Evolutionary conservation across 2,329 filamentous ascomycete genomes (phyloP).

Genomic region (Cryoendolithus antarcticus): DNA sequence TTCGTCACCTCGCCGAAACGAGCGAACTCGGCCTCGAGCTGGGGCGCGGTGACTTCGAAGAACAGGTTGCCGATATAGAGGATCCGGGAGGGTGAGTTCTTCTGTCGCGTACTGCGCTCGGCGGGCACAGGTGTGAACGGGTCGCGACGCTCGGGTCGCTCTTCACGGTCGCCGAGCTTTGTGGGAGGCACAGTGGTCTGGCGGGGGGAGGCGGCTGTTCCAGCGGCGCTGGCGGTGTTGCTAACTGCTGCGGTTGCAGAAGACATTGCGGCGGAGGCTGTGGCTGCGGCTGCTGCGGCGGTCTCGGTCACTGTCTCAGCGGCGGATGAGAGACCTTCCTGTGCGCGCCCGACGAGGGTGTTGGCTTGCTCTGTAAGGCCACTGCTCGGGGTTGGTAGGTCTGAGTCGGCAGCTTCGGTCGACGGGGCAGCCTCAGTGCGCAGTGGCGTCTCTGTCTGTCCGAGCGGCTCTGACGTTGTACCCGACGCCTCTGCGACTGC

Average conservation of each 20-base stretch:
- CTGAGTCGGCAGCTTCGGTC: conserved; percentile 6
- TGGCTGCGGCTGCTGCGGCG: conserved; percentile 18
- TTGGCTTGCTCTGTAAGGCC: conserved; percentile 1
- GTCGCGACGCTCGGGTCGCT: not conserved
- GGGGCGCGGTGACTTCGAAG: conserved; percentile 52
- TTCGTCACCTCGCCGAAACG: conserved; percentile 44
- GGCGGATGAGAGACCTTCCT: conserved; percentile 9
- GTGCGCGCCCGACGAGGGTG: conserved; percentile 3
- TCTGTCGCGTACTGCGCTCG: no score
- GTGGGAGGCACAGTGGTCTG: not conserved
- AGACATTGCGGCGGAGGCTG: conserved; percentile 7
- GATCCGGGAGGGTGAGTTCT: conserved; percentile 15
- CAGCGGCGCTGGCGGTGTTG: conserved; percentile 9
- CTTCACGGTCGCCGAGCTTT: not conserved
- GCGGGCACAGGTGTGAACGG: no score
- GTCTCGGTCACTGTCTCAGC: conserved; percentile 8
- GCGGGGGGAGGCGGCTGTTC: not conserved
- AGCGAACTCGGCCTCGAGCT: conserved; percentile 47
- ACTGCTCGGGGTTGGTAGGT: not conserved
- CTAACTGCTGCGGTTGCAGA: conserved; percentile 7
- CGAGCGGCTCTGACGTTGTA: conserved; percentile 10
- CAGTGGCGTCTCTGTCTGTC: conserved; percentile 6
- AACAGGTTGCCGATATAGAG: conserved; percentile 59
- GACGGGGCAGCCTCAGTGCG: conserved; percentile 8
- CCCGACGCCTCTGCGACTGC: conserved; percentile 12